phyloP scores from a whole-genome alignment of 2,329 filamentous ascomycete species.

The Pseudonectria foliicola region DNA sequence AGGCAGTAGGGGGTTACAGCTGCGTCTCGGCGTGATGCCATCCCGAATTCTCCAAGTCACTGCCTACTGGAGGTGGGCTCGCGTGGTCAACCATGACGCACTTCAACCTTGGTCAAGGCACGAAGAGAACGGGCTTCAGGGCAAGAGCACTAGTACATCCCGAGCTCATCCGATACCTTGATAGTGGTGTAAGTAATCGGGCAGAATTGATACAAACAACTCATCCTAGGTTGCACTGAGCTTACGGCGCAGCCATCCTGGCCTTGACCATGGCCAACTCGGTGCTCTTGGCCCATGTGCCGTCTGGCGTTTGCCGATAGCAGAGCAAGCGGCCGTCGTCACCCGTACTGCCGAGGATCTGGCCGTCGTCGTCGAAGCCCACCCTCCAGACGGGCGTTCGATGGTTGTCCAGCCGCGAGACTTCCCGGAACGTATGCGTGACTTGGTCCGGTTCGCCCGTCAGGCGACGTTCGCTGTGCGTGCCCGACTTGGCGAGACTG shows the following conservation, averaged over 20 bases:
- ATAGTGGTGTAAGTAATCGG: too few relatives aligned
- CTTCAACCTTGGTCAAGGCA: too few relatives aligned
- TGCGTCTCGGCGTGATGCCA: too few relatives aligned
- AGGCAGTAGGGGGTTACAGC: too few relatives aligned
- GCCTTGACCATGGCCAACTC: conserved; percentile 53
- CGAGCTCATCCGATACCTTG: too few relatives aligned
- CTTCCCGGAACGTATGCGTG: conserved; percentile 53
- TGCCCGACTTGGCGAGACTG: conserved; percentile 44
- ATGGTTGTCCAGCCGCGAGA: conserved; percentile 60
- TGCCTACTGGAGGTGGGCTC: too few relatives aligned
- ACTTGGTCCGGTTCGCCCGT: conserved; percentile 59
- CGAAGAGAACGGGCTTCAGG: too few relatives aligned
- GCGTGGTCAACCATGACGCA: too few relatives aligned
- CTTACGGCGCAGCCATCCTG: conserved; percentile 40
- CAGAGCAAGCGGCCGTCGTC: conserved; percentile 64
- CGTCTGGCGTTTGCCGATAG: conserved; percentile 53
- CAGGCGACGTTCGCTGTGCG: conserved; percentile 40
- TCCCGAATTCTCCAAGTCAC: too few relatives aligned
- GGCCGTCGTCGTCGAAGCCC: conserved; percentile 62
- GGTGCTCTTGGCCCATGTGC: conserved; percentile 52
- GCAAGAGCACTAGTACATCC: too few relatives aligned
- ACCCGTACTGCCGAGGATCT: conserved; percentile 67
- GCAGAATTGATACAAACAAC: too few relatives aligned
- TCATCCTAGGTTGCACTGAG: too few relatives aligned
- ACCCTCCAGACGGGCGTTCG: conserved; percentile 70